Evolutionary conservation across 2,329 filamentous ascomycete species (phyloP).

Genomic region (Fusarium albosuccineum): DNA sequence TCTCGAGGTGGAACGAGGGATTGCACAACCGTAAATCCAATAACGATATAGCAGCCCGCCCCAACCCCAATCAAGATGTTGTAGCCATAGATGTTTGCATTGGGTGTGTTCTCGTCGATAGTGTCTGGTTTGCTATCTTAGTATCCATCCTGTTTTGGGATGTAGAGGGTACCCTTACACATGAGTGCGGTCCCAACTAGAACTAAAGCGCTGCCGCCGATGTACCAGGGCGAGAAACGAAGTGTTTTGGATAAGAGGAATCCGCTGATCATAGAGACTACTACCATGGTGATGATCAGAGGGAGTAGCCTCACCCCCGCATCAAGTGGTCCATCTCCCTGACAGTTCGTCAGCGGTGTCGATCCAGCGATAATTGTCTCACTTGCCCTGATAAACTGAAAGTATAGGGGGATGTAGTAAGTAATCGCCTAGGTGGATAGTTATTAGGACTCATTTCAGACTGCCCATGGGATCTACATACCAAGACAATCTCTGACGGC

Average conservation of each 20-base stretch:
- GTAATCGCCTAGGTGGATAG: neutral
- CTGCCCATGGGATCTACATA: conserved; percentile 12
- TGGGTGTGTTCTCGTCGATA: conserved; percentile 12
- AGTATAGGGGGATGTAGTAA: conserved; percentile 66
- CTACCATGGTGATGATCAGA: conserved; percentile 54
- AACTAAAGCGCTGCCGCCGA: conserved; percentile 50
- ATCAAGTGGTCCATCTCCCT: conserved; percentile 53
- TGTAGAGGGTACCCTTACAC: conserved; percentile 22
- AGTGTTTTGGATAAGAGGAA: conserved; percentile 50
- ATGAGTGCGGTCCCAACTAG: conserved; percentile 52
- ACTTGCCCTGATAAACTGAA: conserved; percentile 58
- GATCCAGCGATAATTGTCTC: neutral
- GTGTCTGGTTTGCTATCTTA: conserved; percentile 4
- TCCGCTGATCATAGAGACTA: conserved; percentile 53
- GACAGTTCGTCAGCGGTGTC: neutral
- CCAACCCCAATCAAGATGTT: conserved; percentile 57
- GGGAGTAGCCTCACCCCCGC: conserved; percentile 58
- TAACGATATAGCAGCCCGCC: conserved; percentile 51
- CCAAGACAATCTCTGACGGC: conserved; percentile 47
- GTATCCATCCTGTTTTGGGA: neutral
- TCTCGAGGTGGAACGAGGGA: conserved; percentile 47
- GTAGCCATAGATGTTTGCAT: conserved; percentile 51
- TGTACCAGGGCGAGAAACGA: conserved; percentile 56
- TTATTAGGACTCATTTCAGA: conserved; percentile 1
- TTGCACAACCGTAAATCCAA: conserved; percentile 52